Percentiles rank a stretch among this genome's conserved stretches.
Conservation (phyloP, 1,284 basidiomycete genomes). For the Tranzscheliella williamsii region DNA sequence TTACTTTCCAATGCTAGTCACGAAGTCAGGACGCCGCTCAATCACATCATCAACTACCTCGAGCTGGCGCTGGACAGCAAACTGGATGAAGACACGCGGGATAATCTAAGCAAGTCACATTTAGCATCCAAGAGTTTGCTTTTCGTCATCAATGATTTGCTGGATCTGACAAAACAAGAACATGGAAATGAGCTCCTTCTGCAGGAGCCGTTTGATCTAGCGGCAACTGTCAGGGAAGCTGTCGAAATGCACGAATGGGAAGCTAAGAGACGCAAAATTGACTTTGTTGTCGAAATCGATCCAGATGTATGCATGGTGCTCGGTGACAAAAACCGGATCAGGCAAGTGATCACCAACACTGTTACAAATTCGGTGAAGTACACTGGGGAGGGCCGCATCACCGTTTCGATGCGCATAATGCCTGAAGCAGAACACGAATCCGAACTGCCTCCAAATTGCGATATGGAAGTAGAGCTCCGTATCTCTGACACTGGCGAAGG, state of each 20-base stretch:
- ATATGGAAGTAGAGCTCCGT: conserved; percentile 71
- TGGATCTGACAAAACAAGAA: conserved; percentile 81
- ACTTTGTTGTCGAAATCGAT: conserved; percentile 69
- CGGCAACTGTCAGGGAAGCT: conserved; percentile 72
- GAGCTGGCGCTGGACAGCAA: conserved; percentile 82
- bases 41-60: conserved; percentile 68
- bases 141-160: conserved; percentile 76
- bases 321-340: conserved; percentile 68
- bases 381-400: conserved; percentile 71
- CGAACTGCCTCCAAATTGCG: conserved; percentile 32
- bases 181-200: conserved; percentile 78
- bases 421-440: conserved; percentile 23
- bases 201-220: conserved; percentile 79
- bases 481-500: conserved; percentile 80
- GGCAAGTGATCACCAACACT: conserved; percentile 79
- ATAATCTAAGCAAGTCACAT: conserved; percentile 78
- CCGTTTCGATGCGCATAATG: conserved; percentile 67
- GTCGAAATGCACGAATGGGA: conserved; percentile 69
- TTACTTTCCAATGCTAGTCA: conserved; percentile 85
- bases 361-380: conserved; percentile 79
- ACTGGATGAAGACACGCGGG: conserved; percentile 76
- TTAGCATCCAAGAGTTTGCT: conserved; percentile 73
- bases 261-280: conserved; percentile 70
- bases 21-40: conserved; percentile 68
- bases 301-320: conserved; percentile 68